These are phyloP conservation scores for Nemophila menziesii DNA, from an alignment of 257 asterid species.

Conservation along the genomic window DNA sequence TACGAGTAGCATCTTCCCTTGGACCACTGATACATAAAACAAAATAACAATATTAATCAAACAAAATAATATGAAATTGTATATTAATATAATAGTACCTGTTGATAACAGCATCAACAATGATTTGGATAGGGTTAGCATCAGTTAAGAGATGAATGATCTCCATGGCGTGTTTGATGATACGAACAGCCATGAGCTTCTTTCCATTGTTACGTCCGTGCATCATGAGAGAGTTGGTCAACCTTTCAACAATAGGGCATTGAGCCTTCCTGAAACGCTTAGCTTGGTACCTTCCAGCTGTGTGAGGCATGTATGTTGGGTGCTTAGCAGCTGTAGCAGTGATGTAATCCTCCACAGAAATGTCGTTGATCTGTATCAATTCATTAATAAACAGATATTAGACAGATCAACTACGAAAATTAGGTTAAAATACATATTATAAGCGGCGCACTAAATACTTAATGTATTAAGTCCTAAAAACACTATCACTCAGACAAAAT, in stretches of 20 bases:
- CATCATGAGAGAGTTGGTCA: constrained; percentile 87
- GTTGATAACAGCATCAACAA: constrained; percentile 76
- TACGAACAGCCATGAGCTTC: constrained; percentile 81
- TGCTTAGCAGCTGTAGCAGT: constrained; percentile 71
- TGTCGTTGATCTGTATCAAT: constrained; percentile 38
- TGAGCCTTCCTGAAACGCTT: constrained; percentile 85
- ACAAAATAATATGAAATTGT: background rate
- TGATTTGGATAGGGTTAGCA: constrained; percentile 67
- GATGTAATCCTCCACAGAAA: constrained; percentile 79
- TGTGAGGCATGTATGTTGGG: constrained; percentile 73
- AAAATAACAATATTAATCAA: background rate
- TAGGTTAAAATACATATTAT: no score
- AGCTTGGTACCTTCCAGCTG: constrained; percentile 80
- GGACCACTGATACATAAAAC: constrained; percentile 13
- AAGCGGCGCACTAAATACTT: no score
- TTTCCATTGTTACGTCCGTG: constrained; percentile 87
- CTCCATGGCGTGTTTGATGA: constrained; percentile 81
- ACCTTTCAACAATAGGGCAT: constrained; percentile 68
- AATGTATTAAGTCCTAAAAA: no score
- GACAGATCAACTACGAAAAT: no score
- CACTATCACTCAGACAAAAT: no score
- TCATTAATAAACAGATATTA: no score
- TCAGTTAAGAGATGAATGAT: constrained; percentile 77
- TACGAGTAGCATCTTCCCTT: constrained; percentile 26
- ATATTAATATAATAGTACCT: constrained; percentile 27